These are phyloP conservation scores for Ceratobasidium papillatum DNA, from an alignment of 1,284 basidiomycete species.

Conservation along the genomic window DNA sequence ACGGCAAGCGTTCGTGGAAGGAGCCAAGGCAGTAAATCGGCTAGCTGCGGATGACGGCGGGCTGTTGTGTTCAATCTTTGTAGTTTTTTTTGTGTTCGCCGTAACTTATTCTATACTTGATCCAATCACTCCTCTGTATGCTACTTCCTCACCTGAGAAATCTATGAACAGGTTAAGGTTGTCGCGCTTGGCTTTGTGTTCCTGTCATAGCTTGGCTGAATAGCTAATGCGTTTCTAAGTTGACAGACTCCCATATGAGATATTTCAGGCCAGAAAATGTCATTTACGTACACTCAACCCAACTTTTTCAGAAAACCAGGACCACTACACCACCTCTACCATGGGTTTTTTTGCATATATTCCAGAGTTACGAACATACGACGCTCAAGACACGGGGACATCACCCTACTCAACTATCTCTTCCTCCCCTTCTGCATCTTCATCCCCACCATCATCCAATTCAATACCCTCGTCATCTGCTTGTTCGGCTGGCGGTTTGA, in stretches of 20 bases:
- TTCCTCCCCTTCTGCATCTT: not conserved
- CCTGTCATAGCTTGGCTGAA: no score
- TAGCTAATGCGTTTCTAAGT: no score
- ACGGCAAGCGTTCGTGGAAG: not conserved
- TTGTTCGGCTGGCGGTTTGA: not conserved
- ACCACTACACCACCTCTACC: no score
- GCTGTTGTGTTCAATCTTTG: not conserved
- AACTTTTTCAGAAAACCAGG: no score
- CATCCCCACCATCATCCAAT: not conserved
- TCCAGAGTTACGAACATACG: no score
- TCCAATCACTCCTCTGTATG: slow-evolving; percentile 35
- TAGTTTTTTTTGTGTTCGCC: not conserved
- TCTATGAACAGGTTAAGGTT: not conserved
- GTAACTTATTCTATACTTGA: slow-evolving; percentile 25
- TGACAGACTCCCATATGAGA: no score
- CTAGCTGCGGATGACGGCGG: not conserved
- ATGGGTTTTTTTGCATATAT: no score
- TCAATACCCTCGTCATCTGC: not conserved
- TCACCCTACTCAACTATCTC: not conserved
- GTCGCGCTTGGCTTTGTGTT: no score
- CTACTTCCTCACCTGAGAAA: not conserved
- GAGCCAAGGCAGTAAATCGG: not conserved
- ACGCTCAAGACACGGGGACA: no score
- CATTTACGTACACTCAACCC: no score
- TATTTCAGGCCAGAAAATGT: no score